phyloP scores from a whole-genome alignment of 345 rosid genomes.

The Gossypium rotundifolium region DNA sequence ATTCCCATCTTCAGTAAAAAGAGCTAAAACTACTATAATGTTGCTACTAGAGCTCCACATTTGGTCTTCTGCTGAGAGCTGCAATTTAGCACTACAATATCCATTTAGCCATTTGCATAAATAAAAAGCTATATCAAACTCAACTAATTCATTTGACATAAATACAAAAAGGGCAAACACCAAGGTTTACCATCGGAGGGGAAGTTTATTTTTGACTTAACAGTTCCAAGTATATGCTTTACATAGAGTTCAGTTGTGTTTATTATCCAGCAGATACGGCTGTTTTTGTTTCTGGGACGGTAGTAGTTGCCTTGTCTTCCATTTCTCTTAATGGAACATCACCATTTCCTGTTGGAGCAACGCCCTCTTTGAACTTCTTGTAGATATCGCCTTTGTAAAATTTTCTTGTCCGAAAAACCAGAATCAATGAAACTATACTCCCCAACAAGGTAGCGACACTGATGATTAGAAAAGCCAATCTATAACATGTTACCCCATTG shows the following conservation, averaged over 20 bases:
- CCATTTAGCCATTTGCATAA: not conserved
- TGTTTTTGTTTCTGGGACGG: not conserved
- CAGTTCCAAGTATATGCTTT: not conserved
- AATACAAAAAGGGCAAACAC: too few species aligned
- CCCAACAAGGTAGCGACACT: constrained; percentile 16
- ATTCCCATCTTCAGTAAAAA: not conserved
- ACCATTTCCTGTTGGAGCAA: not conserved
- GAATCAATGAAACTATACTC: constrained; percentile 13
- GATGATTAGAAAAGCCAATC: constrained; percentile 14
- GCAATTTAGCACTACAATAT: not conserved
- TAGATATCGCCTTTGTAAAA: constrained; percentile 23
- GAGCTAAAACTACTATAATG: not conserved
- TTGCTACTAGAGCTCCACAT: not conserved
- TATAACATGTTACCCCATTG: constrained; percentile 14
- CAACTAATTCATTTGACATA: too few species aligned
- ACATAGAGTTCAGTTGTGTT: not conserved
- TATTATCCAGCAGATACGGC: not conserved
- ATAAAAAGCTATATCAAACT: not conserved
- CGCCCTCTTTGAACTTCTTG: constrained; percentile 17
- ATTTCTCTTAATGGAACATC: constrained; percentile 1
- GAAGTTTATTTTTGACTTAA: not conserved
- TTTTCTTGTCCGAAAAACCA: constrained; percentile 23
- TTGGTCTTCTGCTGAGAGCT: not conserved
- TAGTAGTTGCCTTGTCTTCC: not conserved
- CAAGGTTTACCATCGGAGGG: too few species aligned